phyloP scores from a whole-genome alignment of 148 eudicot species.

The Camellia lanceoleosa region DNA sequence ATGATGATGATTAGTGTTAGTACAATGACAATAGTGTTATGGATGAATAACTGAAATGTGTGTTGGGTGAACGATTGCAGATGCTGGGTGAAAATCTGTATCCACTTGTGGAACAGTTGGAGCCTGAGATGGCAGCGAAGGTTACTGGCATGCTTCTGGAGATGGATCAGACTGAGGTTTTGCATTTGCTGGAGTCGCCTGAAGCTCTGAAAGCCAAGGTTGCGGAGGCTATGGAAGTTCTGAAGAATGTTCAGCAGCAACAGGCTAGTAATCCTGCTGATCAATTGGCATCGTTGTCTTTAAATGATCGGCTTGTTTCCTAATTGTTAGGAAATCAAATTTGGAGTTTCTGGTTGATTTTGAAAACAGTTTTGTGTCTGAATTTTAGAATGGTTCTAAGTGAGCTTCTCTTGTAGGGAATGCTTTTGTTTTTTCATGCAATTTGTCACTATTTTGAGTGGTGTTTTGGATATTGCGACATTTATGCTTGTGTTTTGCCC shows the following conservation, averaged over 20 bases:
- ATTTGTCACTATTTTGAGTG: not conserved
- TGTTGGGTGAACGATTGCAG: constrained; percentile 27
- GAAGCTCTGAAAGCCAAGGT: constrained; percentile 78
- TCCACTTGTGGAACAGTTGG: constrained; percentile 73
- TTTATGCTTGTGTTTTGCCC: not conserved
- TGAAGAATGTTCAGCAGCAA: constrained; percentile 64
- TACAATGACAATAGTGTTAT: not conserved
- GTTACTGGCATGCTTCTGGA: constrained; percentile 84
- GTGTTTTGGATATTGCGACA: not conserved
- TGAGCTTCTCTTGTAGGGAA: constrained; percentile 1
- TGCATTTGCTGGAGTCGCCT: constrained; percentile 68
- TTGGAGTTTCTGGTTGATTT: not conserved
- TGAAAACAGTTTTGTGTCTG: not conserved
- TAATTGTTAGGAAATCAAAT: not conserved
- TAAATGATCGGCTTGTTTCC: constrained; percentile 47
- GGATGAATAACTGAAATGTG: not conserved
- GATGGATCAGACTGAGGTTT: constrained; percentile 79
- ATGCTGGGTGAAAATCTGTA: constrained; percentile 74
- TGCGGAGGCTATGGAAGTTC: constrained; percentile 73
- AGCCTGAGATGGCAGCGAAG: constrained; percentile 70
- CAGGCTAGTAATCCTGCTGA: constrained; percentile 42
- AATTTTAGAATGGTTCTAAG: not conserved
- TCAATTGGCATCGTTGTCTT: constrained; percentile 56
- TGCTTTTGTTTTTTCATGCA: not conserved
- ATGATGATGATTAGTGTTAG: not conserved